phyloP scores from a whole-genome alignment of 78 protist species.

The slime mould (Dictyostelium discoideum) region DNA sequence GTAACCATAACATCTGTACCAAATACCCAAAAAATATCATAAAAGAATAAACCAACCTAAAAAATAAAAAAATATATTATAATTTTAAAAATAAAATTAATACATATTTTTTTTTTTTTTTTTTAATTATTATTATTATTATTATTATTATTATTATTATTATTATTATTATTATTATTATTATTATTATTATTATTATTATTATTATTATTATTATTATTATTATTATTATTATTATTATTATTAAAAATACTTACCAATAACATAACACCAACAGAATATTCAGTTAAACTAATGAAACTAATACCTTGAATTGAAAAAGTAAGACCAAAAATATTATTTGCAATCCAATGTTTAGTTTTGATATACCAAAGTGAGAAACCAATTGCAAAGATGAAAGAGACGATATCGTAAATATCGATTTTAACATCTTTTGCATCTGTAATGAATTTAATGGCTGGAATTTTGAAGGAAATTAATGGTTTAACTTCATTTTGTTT shows the following conservation, averaged over 20 bases:
- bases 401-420: constrained; percentile 37
- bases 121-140: too few relatives aligned
- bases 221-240: too few relatives aligned
- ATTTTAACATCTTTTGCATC: not conserved
- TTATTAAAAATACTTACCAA: constrained; percentile 55
- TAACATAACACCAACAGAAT: constrained; percentile 76
- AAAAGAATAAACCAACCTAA: constrained; percentile 91
- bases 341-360: constrained; percentile 92
- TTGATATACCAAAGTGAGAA: constrained; percentile 42
- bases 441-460: constrained; percentile 8
- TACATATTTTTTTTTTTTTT: not conserved
- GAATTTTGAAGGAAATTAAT: constrained; percentile 21
- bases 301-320: constrained; percentile 83
- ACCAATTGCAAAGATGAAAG: constrained; percentile 1
- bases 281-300: constrained; percentile 38
- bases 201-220: not conserved
- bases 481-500: not conserved
- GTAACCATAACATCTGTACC: constrained; percentile 96
- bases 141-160: too few relatives aligned
- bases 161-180: too few relatives aligned
- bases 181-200: not conserved
- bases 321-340: constrained; percentile 90
- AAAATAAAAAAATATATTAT: not conserved
- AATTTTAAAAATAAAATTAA: not conserved
- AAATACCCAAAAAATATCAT: constrained; percentile 98